Base-by-base conservation (phyloP, 306 rosid genomes). In the Malus sylvestris region DNA sequence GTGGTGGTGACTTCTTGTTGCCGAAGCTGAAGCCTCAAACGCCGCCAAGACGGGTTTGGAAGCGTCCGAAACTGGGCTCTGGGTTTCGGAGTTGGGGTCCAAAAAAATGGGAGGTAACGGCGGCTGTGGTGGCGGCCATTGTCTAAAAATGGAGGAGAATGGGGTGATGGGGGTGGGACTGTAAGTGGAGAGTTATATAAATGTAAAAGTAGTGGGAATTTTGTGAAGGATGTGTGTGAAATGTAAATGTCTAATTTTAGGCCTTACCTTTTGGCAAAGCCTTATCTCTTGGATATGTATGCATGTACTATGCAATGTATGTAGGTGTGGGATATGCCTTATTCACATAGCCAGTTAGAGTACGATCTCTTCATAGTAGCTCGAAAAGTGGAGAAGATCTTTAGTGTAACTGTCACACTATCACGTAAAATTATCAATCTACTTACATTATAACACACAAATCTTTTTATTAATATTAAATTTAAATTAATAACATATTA, bases 21-120 rank as follows among this genome's bases (percentile, higher is more conserved):
- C 86, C 81, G 67, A 88, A 45, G 12, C 81, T 76, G 75, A 89
- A 76, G 53, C 9, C 67, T 1, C 83, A 78, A 75, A 89, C 73
- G 40, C 2, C 32, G 1, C 83, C 82, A 51, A 88, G 74, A 29
- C 83, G 8, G 30, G 91, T 91, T 44, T 78, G 92, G 77, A 91
- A 27, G 63, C 72, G 75, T n/a, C 88, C 89, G 1, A 61, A 20
- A 38, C 59, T 33, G 19, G 83, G 69, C 23, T 49, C 11, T 0
- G 78, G 61, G 69, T 53, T 71, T 22, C 16, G 18, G 55, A 89
- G 46, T 3, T 81, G 84, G 40, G 87, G 83, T 42, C 94, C 91
- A 44, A 89, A 86, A 79, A 88, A 88, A 83, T 71, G 70, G 33
- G 97, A 89, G 14, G 91, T 60, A 78, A 84, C 73, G 20, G 97